Base-by-base conservation (phyloP, 2,329 filamentous ascomycete genomes). In the Aureobasidium uvarum region DNA sequence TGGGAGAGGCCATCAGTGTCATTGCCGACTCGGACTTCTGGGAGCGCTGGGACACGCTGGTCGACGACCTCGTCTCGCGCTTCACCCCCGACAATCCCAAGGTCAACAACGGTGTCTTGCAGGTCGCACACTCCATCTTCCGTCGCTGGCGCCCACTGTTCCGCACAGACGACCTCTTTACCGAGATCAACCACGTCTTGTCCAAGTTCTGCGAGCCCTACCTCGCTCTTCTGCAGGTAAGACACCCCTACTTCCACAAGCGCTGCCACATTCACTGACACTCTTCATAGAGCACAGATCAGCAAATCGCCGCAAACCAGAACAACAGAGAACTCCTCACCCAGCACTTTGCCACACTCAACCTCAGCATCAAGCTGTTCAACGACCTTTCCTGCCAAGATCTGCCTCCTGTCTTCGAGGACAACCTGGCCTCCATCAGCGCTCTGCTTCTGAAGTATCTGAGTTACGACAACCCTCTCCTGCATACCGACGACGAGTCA, bases 11-110 rank as follows among this genome's bases (percentile, higher is more conserved):
- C 68, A 96, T 98, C 77, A 97, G 94, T 79, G 87, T 96, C 72
- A 98, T 99, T 73, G 95, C 95, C 67, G 94, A 98, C 78, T 98
- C 93, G 70, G 95, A 99, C 77, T 99, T 99, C 78, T 99, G 90
- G 89, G 84, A 90, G 77, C 85, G 90, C 73, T 99, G 95, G 95
- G 90, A 98, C 74, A 96, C 93, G n/a, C 83, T 99, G 67, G 93
- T 96, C 62, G 86, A 90, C 85, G 93, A 99, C 77, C 87, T 99
- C 66, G 92, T 96, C 70, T 91, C 89, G 56, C 88, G 93, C 55
- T 85, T 99, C 68, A 94, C 92, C 3, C 83, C 89, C 14, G 87
- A 89, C 71, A 90, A 98, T 75, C 86, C 89, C 67, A 88, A 89
- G 70, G 84, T 92, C 76, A 99, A 98, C 78, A 91, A 93, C 72